These are phyloP conservation scores for Naganishia kalamii DNA, from an alignment of 768 basidiomycete genomes.

Conservation along the genomic window DNA sequence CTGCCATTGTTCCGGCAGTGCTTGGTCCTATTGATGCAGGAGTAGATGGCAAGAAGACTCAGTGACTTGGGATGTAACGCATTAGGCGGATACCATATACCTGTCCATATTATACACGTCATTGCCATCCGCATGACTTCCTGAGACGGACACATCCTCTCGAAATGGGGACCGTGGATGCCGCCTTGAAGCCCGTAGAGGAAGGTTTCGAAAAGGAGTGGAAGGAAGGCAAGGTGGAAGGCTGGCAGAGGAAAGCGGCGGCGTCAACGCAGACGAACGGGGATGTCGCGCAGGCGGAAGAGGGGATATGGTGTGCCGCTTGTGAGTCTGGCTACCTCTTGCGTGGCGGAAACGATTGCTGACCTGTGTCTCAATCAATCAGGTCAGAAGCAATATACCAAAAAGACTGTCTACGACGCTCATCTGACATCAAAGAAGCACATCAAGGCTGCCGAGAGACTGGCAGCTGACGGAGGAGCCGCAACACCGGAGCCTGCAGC, in stretches of 20 bases:
- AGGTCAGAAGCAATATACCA: conserved; percentile 94
- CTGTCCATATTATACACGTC: no score
- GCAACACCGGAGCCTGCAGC: background rate
- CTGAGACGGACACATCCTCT: conserved; percentile 77
- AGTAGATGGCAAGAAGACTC: conserved; percentile 2
- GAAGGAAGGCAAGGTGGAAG: conserved; percentile 67
- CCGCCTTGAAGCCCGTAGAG: conserved; percentile 60
- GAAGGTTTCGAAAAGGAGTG: conserved; percentile 71
- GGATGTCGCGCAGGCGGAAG: conserved; percentile 46
- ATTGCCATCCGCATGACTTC: conserved; percentile 82
- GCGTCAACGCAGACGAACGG: conserved; percentile 50
- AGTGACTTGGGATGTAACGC: conserved; percentile 2
- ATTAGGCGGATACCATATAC: no score
- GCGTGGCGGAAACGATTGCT: conserved; percentile 11
- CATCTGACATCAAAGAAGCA: conserved; percentile 95
- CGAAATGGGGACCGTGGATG: conserved; percentile 57
- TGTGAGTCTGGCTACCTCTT: conserved; percentile 57
- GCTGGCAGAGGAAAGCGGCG: conserved; percentile 60
- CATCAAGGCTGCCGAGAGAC: conserved; percentile 76
- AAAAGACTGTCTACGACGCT: conserved; percentile 95
- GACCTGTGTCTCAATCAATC: background rate
- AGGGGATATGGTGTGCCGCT: conserved; percentile 85
- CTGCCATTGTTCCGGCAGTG: background rate
- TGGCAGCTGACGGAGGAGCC: conserved; percentile 46
- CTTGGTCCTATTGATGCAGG: background rate